Conservation (phyloP, 179 eudicot genomes). For the Vitellaria paradoxa region DNA sequence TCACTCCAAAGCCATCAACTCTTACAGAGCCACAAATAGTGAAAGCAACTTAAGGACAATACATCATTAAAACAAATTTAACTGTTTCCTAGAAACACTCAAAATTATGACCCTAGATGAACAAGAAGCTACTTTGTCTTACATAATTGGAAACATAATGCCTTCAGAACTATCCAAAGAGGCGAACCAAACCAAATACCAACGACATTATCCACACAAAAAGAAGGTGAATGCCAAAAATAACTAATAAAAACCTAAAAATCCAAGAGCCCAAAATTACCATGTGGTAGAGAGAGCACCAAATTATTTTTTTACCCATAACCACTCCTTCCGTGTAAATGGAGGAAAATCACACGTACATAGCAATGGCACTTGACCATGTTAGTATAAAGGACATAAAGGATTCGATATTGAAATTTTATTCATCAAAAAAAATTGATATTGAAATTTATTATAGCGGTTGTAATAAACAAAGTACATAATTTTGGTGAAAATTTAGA, state of each 20-base stretch:
- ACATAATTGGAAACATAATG: background rate
- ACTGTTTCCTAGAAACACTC: background rate
- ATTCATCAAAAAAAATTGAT: no score
- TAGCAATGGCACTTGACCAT: background rate
- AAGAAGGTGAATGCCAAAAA: background rate
- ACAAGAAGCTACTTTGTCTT: background rate
- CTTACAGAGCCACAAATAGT: background rate
- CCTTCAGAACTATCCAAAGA: background rate
- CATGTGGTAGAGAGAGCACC: background rate
- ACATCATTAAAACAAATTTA: background rate
- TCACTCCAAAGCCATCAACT: no score
- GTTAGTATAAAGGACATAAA: background rate
- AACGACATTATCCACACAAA: background rate
- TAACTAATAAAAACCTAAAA: background rate
- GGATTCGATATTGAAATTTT: background rate
- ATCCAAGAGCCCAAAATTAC: background rate
- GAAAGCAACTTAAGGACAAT: background rate
- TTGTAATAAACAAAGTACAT: background rate
- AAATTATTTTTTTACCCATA: background rate
- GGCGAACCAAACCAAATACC: background rate
- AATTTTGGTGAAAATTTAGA: background rate
- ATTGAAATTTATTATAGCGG: background rate
- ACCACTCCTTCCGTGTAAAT: background rate
- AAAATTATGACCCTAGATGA: background rate
- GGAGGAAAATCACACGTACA: background rate